Conservation (phyloP, 1,284 basidiomycete genomes). For the Ceratobasidium sp. region DNA sequence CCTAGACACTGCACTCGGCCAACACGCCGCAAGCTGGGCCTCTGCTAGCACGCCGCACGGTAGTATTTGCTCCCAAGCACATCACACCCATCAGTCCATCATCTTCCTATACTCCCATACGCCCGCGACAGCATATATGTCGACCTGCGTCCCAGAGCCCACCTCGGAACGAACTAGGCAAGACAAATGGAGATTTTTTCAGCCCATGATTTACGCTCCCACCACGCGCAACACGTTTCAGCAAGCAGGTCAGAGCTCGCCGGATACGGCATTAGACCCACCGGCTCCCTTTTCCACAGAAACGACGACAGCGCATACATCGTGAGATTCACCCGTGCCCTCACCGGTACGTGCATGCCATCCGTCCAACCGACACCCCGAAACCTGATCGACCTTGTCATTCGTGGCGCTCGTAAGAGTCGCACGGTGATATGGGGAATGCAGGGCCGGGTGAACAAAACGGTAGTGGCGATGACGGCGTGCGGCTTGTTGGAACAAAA, state of each 20-base stretch:
- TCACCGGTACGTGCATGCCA: background rate
- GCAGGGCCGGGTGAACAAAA: too few relatives aligned
- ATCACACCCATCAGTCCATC: conserved; percentile 12
- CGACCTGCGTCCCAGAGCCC: background rate
- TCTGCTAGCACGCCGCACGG: background rate
- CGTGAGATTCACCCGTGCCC: background rate
- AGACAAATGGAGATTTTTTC: background rate
- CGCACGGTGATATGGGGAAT: too few relatives aligned
- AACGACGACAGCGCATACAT: background rate
- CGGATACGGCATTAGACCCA: background rate
- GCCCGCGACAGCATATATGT: background rate
- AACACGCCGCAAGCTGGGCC: background rate
- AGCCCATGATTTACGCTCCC: background rate
- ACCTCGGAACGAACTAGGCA: too few relatives aligned
- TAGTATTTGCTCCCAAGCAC: background rate
- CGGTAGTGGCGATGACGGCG: too few relatives aligned
- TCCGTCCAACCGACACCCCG: background rate
- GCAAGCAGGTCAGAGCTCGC: conserved; percentile 4
- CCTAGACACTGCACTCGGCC: background rate
- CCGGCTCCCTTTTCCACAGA: background rate
- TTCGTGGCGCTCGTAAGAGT: background rate
- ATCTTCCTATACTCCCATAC: background rate
- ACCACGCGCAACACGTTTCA: conserved; percentile 8
- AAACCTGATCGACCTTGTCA: conserved; percentile 11
- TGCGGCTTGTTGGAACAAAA: too few relatives aligned